Conservation (phyloP, 2,329 filamentous ascomycete species). For the Penicillium sp. region DNA sequence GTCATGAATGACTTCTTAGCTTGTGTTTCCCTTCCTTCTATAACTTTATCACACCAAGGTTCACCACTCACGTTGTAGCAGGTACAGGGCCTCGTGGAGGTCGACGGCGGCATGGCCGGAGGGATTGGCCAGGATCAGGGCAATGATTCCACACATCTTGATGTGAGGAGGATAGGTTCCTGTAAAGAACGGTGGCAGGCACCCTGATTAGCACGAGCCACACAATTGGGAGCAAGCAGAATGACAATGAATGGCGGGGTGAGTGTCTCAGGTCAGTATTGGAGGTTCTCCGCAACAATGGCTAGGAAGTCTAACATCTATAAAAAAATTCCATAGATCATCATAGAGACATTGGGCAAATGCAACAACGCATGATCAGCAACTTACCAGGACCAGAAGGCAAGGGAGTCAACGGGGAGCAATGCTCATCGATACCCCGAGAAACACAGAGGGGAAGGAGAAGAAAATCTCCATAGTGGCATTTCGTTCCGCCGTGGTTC, state of each 20-base stretch:
- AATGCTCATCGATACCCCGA: slow-evolving; percentile 26
- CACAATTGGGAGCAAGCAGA: slow-evolving; percentile 7
- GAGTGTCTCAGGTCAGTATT: slow-evolving; percentile 29
- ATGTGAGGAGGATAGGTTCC: slow-evolving; percentile 22
- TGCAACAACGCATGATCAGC: slow-evolving; percentile 1
- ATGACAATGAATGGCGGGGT: slow-evolving; percentile 5
- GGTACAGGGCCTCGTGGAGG: slow-evolving; percentile 71
- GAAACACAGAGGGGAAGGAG: slow-evolving; percentile 17
- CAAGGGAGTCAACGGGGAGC: slow-evolving; percentile 13
- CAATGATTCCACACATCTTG: slow-evolving; percentile 65
- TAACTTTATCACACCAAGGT: not conserved
- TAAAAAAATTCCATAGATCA: slow-evolving; percentile 46
- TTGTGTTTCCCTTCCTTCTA: not conserved
- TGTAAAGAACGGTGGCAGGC: slow-evolving; percentile 4
- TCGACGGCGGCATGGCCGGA: slow-evolving; percentile 59
- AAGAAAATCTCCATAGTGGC: slow-evolving; percentile 21
- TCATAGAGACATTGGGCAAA: slow-evolving; percentile 31
- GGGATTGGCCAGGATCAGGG: slow-evolving; percentile 60
- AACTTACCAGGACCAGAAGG: slow-evolving; percentile 19
- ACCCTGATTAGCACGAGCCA: not conserved
- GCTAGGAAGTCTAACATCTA: slow-evolving; percentile 55
- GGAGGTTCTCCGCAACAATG: slow-evolving; percentile 45
- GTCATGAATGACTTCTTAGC: slow-evolving; percentile 24
- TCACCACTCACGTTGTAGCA: slow-evolving; percentile 57
- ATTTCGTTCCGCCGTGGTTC: slow-evolving; percentile 19